These are phyloP conservation scores for Tremellales sp. DNA, from an alignment of 1,284 basidiomycete genomes.

Conservation along the genomic window DNA sequence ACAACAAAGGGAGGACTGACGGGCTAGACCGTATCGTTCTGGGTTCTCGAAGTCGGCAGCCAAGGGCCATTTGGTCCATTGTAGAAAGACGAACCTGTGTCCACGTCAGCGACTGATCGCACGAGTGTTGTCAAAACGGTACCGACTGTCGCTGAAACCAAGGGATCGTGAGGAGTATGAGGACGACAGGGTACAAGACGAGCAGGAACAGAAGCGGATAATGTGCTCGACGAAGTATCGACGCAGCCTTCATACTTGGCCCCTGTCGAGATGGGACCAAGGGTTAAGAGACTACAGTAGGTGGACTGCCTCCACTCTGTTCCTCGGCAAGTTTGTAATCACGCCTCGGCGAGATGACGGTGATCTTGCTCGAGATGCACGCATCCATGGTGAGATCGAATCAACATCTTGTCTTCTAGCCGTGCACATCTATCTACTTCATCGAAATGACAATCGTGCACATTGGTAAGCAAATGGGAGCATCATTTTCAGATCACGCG, in stretches of 20 bases:
- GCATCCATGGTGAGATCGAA: no score
- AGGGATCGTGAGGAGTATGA: constrained; percentile 60
- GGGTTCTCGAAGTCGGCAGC: constrained; percentile 63
- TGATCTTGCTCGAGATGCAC: no score
- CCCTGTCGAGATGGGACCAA: no score
- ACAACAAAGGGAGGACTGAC: constrained; percentile 52
- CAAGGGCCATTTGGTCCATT: constrained; percentile 63
- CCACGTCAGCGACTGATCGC: not conserved
- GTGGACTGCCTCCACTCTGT: no score
- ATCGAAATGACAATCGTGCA: constrained; percentile 18
- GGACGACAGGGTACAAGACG: constrained; percentile 55
- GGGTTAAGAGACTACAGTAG: no score
- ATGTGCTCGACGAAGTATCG: not conserved
- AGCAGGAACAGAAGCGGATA: constrained; percentile 43
- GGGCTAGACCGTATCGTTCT: constrained; percentile 73
- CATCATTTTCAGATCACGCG: constrained; percentile 21
- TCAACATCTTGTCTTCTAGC: no score
- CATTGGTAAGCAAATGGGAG: constrained; percentile 10
- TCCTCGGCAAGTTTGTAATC: no score
- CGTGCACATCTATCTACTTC: no score
- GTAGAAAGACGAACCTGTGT: constrained; percentile 59
- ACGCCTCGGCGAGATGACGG: no score
- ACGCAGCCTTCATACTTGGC: not conserved
- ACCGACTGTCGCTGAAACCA: constrained; percentile 70
- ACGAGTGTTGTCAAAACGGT: constrained; percentile 6